These are phyloP conservation scores for Turnera subulata DNA, from an alignment of 345 rosid genomes.

Conservation along the genomic window DNA sequence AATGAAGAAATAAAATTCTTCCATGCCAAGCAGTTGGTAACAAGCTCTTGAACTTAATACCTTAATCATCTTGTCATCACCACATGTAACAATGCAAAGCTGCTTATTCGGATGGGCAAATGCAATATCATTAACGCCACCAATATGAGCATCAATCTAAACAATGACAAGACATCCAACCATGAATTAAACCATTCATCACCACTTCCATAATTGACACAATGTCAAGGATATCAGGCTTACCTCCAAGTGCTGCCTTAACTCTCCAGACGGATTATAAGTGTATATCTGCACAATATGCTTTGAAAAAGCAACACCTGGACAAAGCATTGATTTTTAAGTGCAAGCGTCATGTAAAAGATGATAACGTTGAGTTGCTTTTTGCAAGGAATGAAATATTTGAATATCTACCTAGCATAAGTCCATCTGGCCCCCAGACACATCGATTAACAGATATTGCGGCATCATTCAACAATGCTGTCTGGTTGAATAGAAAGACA, in stretches of 20 bases:
- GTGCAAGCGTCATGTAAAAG: constrained; percentile 3
- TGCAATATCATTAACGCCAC: constrained; percentile 57
- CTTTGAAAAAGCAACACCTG: constrained; percentile 80
- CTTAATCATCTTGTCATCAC: constrained; percentile 65
- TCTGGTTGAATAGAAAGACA: constrained; percentile 19
- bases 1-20: background rate
- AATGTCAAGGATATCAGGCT: constrained; percentile 3
- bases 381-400: background rate
- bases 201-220: background rate
- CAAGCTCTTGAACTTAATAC: constrained; percentile 18
- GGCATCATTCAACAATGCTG: constrained; percentile 52
- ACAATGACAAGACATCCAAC: constrained; percentile 8
- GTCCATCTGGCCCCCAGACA: constrained; percentile 66
- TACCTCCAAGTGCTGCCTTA: constrained; percentile 55
- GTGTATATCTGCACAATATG: constrained; percentile 72
- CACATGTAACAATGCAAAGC: constrained; percentile 53
- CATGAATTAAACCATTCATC: background rate
- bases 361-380: background rate
- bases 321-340: constrained; percentile 13
- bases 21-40: too few relatives aligned
- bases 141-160: constrained; percentile 69
- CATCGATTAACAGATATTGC: constrained; percentile 57
- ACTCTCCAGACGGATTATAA: constrained; percentile 45
- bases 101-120: constrained; percentile 56
- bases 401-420: constrained; percentile 42